Conservation (phyloP, 345 rosid species). For the Dimocarpus longan region DNA sequence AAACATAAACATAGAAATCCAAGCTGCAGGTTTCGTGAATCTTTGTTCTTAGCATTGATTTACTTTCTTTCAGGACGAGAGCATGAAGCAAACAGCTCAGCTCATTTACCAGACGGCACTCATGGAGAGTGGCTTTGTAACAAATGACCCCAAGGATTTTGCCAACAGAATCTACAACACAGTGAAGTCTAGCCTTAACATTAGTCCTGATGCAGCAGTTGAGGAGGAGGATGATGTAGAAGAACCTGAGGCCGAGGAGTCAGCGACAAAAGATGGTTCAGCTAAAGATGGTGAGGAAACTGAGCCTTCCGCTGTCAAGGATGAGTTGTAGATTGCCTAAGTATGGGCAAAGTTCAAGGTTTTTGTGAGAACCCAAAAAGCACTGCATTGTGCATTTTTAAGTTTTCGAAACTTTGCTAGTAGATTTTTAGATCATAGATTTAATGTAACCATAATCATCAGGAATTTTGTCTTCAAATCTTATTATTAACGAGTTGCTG, state of each 20-base stretch:
- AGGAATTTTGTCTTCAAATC: slow-evolving; percentile 24
- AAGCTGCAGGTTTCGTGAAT: background rate
- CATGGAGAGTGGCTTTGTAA: slow-evolving; percentile 92
- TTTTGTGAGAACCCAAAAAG: slow-evolving; percentile 5
- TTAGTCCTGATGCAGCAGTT: slow-evolving; percentile 71
- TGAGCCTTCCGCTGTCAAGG: slow-evolving; percentile 43
- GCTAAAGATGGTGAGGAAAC: slow-evolving; percentile 30
- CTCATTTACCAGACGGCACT: slow-evolving; percentile 94
- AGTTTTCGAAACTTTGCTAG: slow-evolving; percentile 1
- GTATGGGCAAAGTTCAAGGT: background rate
- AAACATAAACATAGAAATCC: background rate
- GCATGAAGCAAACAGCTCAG: slow-evolving; percentile 75
- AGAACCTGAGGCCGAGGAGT: slow-evolving; percentile 46
- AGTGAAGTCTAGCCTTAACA: slow-evolving; percentile 68
- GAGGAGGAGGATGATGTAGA: slow-evolving; percentile 81
- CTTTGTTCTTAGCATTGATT: background rate
- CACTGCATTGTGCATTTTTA: slow-evolving; percentile 19
- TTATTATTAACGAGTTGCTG: slow-evolving; percentile 3
- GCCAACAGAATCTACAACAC: slow-evolving; percentile 80
- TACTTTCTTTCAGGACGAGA: slow-evolving; percentile 57
- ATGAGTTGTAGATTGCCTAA: slow-evolving; percentile 49
- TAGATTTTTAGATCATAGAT: slow-evolving; percentile 18
- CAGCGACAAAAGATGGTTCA: slow-evolving; percentile 41
- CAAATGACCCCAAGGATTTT: slow-evolving; percentile 80
- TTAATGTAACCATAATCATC: slow-evolving; percentile 20